phyloP scores from a whole-genome alignment of 106 monocot genomes.

The Cymbidium sinense region DNA sequence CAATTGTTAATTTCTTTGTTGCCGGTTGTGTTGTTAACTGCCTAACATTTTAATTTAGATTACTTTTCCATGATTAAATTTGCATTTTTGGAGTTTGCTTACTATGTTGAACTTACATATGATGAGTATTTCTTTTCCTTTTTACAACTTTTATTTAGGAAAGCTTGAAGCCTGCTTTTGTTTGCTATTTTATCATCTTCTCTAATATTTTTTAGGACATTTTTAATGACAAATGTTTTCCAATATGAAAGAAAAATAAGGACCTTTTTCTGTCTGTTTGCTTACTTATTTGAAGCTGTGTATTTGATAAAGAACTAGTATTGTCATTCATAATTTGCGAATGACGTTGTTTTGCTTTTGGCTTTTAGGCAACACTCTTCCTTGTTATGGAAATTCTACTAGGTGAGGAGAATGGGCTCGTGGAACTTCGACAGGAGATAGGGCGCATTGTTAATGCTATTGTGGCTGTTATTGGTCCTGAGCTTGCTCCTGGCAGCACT shows the following conservation, averaged over 20 bases:
- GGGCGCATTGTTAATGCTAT: slow-evolving; percentile 85
- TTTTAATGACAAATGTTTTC: not conserved
- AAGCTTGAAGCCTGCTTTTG: not conserved
- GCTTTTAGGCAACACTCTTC: slow-evolving; percentile 65
- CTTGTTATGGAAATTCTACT: slow-evolving; percentile 91
- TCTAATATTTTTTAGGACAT: not conserved
- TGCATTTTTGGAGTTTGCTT: not conserved
- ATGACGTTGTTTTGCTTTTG: slow-evolving; percentile 3
- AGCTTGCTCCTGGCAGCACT: slow-evolving; percentile 92
- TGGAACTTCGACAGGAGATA: slow-evolving; percentile 87
- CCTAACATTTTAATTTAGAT: not conserved
- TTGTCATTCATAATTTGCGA: not conserved
- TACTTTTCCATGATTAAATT: slow-evolving; percentile 1
- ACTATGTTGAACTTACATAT: not conserved
- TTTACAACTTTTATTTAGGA: not conserved
- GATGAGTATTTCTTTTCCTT: not conserved
- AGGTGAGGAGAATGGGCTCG: slow-evolving; percentile 74
- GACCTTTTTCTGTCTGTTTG: not conserved
- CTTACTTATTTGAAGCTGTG: not conserved
- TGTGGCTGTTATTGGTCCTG: slow-evolving; percentile 96
- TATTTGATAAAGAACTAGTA: not conserved
- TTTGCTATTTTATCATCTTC: not conserved
- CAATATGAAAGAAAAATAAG: not conserved
- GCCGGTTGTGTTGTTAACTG: not conserved
- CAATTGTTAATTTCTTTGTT: no score